phyloP scores from a whole-genome alignment of 1,139 yeast species.

The Candida frijolesensis region DNA sequence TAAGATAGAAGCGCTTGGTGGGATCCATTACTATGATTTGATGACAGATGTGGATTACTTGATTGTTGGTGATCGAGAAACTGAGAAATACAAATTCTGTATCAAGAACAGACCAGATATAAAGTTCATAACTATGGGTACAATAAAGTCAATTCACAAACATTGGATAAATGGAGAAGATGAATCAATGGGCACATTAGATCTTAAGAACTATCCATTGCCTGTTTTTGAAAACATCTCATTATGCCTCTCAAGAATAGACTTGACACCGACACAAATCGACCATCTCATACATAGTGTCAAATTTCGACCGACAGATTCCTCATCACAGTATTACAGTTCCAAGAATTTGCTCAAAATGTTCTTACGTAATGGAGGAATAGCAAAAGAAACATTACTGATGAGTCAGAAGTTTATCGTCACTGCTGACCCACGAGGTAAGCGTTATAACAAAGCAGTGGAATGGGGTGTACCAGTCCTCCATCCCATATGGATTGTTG shows the following conservation, averaged over 20 bases:
- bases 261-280: constrained; percentile 15
- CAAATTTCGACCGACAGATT: constrained; percentile 6
- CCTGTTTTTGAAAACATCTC: constrained; percentile 50
- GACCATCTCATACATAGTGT: constrained; percentile 10
- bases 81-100: constrained; percentile 71
- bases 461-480: constrained; percentile 72
- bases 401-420: constrained; percentile 53
- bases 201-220: constrained; percentile 29
- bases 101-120: constrained; percentile 63
- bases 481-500: constrained; percentile 75
- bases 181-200: constrained; percentile 14
- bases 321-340: constrained; percentile 27
- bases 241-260: constrained; percentile 57
- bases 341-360: constrained; percentile 28
- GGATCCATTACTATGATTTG: constrained; percentile 57
- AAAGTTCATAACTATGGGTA: constrained; percentile 50
- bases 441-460: constrained; percentile 60
- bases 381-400: constrained; percentile 57
- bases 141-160: constrained; percentile 47
- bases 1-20: constrained; percentile 63
- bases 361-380: constrained; percentile 60
- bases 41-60: constrained; percentile 69
- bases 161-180: constrained; percentile 59
- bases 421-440: constrained; percentile 57
- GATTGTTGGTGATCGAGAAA: constrained; percentile 65